Evolutionary conservation across 306 rosid species (phyloP), one percentile per base, ranked within the genome.

Genomic region (Cicer arietinum): DNA sequence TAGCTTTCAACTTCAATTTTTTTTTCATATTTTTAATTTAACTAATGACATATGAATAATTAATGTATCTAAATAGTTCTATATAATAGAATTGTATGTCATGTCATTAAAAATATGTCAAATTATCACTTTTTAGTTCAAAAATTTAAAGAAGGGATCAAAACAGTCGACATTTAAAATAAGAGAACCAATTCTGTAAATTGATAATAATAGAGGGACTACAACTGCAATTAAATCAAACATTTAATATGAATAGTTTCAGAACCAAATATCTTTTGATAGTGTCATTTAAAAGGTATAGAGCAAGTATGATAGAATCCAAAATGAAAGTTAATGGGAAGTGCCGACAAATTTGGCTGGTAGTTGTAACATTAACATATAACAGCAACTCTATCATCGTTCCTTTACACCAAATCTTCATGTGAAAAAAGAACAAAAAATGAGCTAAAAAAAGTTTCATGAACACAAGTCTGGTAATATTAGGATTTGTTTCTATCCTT

Each of bases 401-500:
- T 10, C 54, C 48, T 68, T n/a, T 80, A 14, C 37, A 71, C 61
- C 46, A 12, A 71, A 44, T 50, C 80, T 60, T 50, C 25, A 68
- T 53, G 56, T 39, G 53, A 7, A 6, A 37, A 43, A 39, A 39
- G 18, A 69, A 46, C 25, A 63, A 39, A 0, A 17, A 17, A 45
- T 7, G 17, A 69, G 22, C 39, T 7, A 42, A 64, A 64, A 18
- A 1, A 56, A 30, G 79, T 20, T 37, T 65, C 12, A 67, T 41
- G 10, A 16, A 47, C 71, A 40, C 40, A 39, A 68, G 8, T 69
- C 4, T 74, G 70, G 8, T 35, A 75, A 63, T 7, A 59, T 37
- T 17, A 39, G 7, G 46, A 53, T 53, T 35, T 54, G 13, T 73
- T 74, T 77, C 74, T 51, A 52, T 65, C 74, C 56, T 77, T 51